Percentiles rank a stretch among this genome's conserved stretches.
Evolutionary conservation across 2,329 filamentous ascomycete species (phyloP).

Genomic region (Boeremia lycopersici): DNA sequence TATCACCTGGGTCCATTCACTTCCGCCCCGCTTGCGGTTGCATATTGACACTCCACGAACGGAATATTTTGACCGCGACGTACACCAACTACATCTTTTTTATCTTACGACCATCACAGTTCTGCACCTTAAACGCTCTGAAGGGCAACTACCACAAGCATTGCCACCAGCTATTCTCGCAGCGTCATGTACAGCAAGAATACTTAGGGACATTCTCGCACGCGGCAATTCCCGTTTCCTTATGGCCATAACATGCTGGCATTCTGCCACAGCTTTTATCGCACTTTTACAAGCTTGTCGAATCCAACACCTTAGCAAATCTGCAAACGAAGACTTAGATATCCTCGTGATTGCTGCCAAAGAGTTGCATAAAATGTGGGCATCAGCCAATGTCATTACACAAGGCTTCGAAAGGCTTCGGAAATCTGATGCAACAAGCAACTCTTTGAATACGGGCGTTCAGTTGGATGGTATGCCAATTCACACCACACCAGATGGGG

Average conservation of each 20-base stretch:
- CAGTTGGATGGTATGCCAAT: neutral
- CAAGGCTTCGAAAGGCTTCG: conserved; percentile 29
- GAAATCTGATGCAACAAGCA: conserved; percentile 4
- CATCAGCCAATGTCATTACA: conserved; percentile 28
- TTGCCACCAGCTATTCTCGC: conserved; percentile 30
- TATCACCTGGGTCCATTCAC: conserved; percentile 25
- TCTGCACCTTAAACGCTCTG: conserved; percentile 28
- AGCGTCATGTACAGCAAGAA: conserved; percentile 29
- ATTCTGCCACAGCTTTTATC: conserved; percentile 31
- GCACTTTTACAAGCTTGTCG: conserved; percentile 29
- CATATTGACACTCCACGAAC: conserved; percentile 24
- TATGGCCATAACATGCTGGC: conserved; percentile 34
- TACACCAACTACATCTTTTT: conserved; percentile 30
- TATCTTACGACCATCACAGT: conserved; percentile 33
- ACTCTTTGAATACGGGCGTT: neutral
- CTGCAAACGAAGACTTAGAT: conserved; percentile 28
- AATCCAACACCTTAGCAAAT: conserved; percentile 22
- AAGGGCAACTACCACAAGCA: conserved; percentile 29
- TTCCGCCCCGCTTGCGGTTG: conserved; percentile 20
- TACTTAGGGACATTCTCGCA: conserved; percentile 28
- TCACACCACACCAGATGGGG: neutral
- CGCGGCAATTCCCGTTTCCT: conserved; percentile 31
- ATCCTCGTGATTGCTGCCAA: conserved; percentile 23
- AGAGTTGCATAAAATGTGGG: conserved; percentile 33
- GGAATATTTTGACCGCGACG: conserved; percentile 25